These are phyloP conservation scores for Balansia obtecta DNA, from an alignment of 2,329 filamentous ascomycete species.

Conservation along the genomic window DNA sequence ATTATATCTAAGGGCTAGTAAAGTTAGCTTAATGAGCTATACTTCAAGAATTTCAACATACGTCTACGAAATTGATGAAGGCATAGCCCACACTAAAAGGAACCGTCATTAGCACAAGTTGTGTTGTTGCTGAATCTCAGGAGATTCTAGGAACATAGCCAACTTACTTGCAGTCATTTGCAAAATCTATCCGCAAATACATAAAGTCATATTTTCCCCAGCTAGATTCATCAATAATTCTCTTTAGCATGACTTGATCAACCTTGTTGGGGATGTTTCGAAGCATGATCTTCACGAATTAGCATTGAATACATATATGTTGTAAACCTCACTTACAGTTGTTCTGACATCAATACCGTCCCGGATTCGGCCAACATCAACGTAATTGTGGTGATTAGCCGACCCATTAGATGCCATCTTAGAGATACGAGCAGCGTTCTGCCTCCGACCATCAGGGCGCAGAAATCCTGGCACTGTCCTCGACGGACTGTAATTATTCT, in stretches of 20 bases:
- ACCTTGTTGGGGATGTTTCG: conserved; percentile 92
- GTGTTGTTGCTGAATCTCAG: too few species aligned
- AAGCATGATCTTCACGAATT: conserved; percentile 62
- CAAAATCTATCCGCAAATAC: conserved; percentile 85
- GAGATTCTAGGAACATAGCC: neutral
- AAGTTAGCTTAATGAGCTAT: conserved; percentile 14
- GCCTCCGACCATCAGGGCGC: conserved; percentile 31
- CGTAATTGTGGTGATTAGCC: conserved; percentile 45
- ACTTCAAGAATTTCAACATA: conserved; percentile 29
- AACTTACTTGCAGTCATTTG: conserved; percentile 69
- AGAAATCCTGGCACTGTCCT: conserved; percentile 21
- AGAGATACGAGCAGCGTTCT: conserved; percentile 34
- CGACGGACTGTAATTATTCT: conserved; percentile 28
- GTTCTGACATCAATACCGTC: conserved; percentile 62
- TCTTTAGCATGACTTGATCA: conserved; percentile 63
- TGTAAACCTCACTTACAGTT: conserved; percentile 42
- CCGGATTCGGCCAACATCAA: conserved; percentile 47
- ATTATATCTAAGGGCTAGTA: conserved; percentile 62
- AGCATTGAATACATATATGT: conserved; percentile 1
- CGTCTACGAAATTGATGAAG: conserved; percentile 87
- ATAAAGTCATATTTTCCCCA: conserved; percentile 85
- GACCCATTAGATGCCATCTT: conserved; percentile 34
- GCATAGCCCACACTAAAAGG: conserved; percentile 74
- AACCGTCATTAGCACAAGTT: neutral
- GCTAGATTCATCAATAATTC: conserved; percentile 65